Base-by-base conservation (phyloP, 257 asterid genomes). In the Leptodermis oblonga region DNA sequence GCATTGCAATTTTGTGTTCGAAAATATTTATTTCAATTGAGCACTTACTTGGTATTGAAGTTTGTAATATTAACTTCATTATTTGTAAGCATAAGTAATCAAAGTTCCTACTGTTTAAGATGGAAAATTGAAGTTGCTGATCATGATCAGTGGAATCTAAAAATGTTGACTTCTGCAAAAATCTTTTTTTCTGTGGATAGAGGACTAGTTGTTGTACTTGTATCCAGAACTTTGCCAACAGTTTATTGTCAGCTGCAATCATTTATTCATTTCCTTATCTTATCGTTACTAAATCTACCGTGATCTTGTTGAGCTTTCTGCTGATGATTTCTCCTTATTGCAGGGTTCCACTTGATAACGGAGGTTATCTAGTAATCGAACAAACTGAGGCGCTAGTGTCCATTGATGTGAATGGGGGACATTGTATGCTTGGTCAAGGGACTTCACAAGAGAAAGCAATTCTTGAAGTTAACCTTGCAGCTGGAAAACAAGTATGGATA, bases 321-420 rank as follows among this genome's bases (percentile, higher is more conserved):
- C 60, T 72, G n/a, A 28, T 58, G 7, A 46, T 74, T 67, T 62
- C 39, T 72, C 55, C 72, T 58, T 59, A 70, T 39, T 64, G 33
- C 85, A 94, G 99, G 90, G 97, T 94, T 78, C 84, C 90, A 59
- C 90, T 94, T 73, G 89, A 76, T 77, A 91, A 94, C 67, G 99
- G 99, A 66, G 99, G 99, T 73, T 91, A 89, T 89, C 81, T 94
- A 72, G 97, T 94, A 75, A 94, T 94, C 75, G 99, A 94, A 82
- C 99, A 94, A 80, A 94, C 97, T 0, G 99, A 94, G 71, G 99
- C 99, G 52, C 70, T 94, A 70, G 94, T 94, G 67, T 94, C 99
- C 64, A 87, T 94, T 70, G 99, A 94, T 79, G 99, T 94, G 71
- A 94, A 94, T 79, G 97, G 99, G 55, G 99, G 97, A 22, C 97